Base-by-base conservation (phyloP, 2,329 filamentous ascomycete species). In the Neodidymelliopsis sp. region DNA sequence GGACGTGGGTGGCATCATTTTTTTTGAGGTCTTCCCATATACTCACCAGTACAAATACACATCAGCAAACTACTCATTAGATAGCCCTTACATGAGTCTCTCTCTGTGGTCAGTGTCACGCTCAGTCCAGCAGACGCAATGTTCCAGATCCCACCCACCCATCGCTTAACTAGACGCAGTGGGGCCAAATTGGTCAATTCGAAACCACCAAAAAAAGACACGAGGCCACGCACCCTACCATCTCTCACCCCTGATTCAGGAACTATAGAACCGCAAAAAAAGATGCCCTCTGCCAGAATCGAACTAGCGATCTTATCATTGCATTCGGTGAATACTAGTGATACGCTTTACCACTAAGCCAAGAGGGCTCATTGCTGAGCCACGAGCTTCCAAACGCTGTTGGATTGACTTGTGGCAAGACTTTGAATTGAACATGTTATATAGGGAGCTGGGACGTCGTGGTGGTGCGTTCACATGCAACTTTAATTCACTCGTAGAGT, bases 321-420 rank as follows among this genome's bases (percentile, higher is more conserved):
- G 46, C 33, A 49, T 38, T 35, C 28, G n/a, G 19, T 15, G 31
- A 41, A 37, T 50, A 50, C 47, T 50, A 50, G 47, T 50, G 47
- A 50, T 50, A 50, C 47, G 47, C 47, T 50, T 50, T 50, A 50
- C 47, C 47, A 50, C 47, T 50, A 50, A 50, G 47, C 47, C 47
- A 50, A 40, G 47, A 45, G 40, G 47, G 47, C 47, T 18, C 36
- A 34, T 23, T 28, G n/a, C 23, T 23, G 23, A 40, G n/a, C 28
- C 23, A 28, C 24, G 27, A 16, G n/a, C 22, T 24, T 48, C 24
- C 44, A 48, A n/a, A 41, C 37, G 10, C 6, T 41, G 44, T 36
- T 48, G 44, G 36, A 48, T 48, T 41, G 44, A 36, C 36, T 48
- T 48, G 30, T 48, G 37, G 10, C 3, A 7, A n/a, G 12, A 6